phyloP scores from a whole-genome alignment of 2,329 filamentous ascomycete genomes.

The Pyrenophora tritici-repentis region DNA sequence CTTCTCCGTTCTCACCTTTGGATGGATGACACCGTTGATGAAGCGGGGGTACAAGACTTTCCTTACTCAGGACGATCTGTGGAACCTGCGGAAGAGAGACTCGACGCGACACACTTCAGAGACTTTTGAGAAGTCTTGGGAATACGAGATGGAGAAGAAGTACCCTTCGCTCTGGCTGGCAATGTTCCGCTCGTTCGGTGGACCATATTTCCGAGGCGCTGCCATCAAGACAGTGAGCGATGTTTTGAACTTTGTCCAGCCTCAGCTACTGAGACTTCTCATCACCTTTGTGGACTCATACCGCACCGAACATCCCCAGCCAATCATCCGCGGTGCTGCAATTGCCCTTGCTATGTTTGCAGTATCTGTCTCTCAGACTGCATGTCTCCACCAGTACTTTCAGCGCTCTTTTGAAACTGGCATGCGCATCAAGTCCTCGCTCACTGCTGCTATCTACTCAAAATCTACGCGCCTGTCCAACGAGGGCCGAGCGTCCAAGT shows the following conservation, averaged over 20 bases:
- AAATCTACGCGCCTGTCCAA: constrained; percentile 91
- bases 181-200: constrained; percentile 81
- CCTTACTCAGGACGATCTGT: constrained; percentile 92
- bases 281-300: constrained; percentile 88
- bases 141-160: constrained; percentile 71
- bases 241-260: constrained; percentile 82
- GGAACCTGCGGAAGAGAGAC: constrained; percentile 83
- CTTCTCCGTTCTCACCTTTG: constrained; percentile 91
- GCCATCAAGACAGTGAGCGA: constrained; percentile 92
- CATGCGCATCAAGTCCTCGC: constrained; percentile 91
- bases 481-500: constrained; percentile 85
- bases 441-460: constrained; percentile 89
- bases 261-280: constrained; percentile 82
- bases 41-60: constrained; percentile 89
- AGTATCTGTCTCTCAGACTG: constrained; percentile 83
- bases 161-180: constrained; percentile 84
- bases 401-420: constrained; percentile 92
- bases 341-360: constrained; percentile 93
- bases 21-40: constrained; percentile 99
- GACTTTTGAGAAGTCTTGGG: constrained; percentile 76
- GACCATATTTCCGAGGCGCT: constrained; percentile 78
- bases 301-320: constrained; percentile 66
- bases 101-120: constrained; percentile 75
- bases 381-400: constrained; percentile 95
- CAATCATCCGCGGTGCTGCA: constrained; percentile 79